Percentiles rank a stretch among this genome's conserved stretches.
phyloP scores from a whole-genome alignment of 805 yeast genomes.

The Lipomyces spencermartinsiae region DNA sequence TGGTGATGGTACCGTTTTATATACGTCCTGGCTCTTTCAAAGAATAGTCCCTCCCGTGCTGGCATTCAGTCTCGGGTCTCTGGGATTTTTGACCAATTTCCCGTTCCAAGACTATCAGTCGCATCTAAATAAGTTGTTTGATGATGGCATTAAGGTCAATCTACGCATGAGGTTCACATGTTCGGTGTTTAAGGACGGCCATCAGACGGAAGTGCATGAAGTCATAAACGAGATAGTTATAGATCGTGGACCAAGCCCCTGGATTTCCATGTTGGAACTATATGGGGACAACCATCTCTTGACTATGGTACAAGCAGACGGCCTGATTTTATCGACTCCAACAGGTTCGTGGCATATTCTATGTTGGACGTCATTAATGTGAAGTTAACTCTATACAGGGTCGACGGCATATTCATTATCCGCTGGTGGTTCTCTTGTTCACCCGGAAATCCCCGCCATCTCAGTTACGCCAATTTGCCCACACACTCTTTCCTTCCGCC shows the following conservation, averaged over 20 bases:
- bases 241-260: slow-evolving; percentile 94
- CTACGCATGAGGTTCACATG: slow-evolving; percentile 89
- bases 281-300: slow-evolving; percentile 85
- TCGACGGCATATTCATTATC: slow-evolving; percentile 94
- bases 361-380: background rate
- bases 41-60: slow-evolving; percentile 88
- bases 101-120: slow-evolving; percentile 73
- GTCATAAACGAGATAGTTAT: slow-evolving; percentile 89
- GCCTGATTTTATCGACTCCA: slow-evolving; percentile 89
- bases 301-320: slow-evolving; percentile 94
- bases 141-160: slow-evolving; percentile 75
- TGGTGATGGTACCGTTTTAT: slow-evolving; percentile 95
- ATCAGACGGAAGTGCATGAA: slow-evolving; percentile 53
- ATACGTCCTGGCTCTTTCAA: slow-evolving; percentile 82
- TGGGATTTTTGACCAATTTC: slow-evolving; percentile 84
- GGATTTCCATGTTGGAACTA: slow-evolving; percentile 84
- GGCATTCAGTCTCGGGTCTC: slow-evolving; percentile 72
- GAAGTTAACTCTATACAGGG: slow-evolving; percentile 51
- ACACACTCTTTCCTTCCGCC: slow-evolving; percentile 90
- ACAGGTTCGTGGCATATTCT: slow-evolving; percentile 49
- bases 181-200: slow-evolving; percentile 61
- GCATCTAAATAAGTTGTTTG: slow-evolving; percentile 62
- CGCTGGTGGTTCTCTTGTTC: slow-evolving; percentile 94
- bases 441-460: slow-evolving; percentile 91
- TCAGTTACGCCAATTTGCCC: slow-evolving; percentile 96